Evolutionary conservation across 2,329 filamentous ascomycete genomes (phyloP).

Genomic region (Sporothrix mexicana): DNA sequence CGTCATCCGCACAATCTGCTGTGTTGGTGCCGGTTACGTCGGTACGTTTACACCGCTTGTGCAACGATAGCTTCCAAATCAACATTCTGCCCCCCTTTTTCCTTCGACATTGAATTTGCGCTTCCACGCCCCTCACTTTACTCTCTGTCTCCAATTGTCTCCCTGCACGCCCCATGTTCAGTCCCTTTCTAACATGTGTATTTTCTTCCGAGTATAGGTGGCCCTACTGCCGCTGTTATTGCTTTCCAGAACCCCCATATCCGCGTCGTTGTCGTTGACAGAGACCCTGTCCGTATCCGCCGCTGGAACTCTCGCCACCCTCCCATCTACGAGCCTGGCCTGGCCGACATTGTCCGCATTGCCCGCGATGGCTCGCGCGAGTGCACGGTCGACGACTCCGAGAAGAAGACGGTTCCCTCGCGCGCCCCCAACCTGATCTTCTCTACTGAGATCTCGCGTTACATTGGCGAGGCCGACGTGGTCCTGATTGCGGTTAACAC

Average conservation of each 20-base stretch:
- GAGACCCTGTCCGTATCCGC: slow-evolving; percentile 67
- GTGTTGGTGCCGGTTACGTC: slow-evolving; percentile 77
- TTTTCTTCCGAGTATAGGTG: slow-evolving; percentile 55
- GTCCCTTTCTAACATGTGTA: not conserved
- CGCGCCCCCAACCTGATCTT: slow-evolving; percentile 74
- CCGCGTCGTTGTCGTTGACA: slow-evolving; percentile 75
- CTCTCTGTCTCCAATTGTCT: not conserved
- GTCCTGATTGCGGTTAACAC: slow-evolving; percentile 81
- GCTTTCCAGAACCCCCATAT: slow-evolving; percentile 75
- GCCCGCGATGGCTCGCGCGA: slow-evolving; percentile 63
- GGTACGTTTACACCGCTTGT: slow-evolving; percentile 55
- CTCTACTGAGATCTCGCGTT: slow-evolving; percentile 67
- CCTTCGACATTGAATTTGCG: not conserved
- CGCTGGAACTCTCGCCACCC: slow-evolving; percentile 76
- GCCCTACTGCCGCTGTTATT: slow-evolving; percentile 76
- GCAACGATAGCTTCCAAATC: not conserved
- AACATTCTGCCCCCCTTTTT: not conserved
- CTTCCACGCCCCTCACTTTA: not conserved
- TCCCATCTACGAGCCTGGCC: slow-evolving; percentile 77
- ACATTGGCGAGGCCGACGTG: slow-evolving; percentile 71
- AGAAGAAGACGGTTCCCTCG: slow-evolving; percentile 44
- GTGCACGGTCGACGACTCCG: slow-evolving; percentile 49
- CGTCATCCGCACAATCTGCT: slow-evolving; percentile 68
- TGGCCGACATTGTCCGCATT: slow-evolving; percentile 70
- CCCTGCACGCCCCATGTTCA: not conserved